Evolutionary conservation across 352 stramenopile species (phyloP).

Genomic region (Phytophthora foliorum): DNA sequence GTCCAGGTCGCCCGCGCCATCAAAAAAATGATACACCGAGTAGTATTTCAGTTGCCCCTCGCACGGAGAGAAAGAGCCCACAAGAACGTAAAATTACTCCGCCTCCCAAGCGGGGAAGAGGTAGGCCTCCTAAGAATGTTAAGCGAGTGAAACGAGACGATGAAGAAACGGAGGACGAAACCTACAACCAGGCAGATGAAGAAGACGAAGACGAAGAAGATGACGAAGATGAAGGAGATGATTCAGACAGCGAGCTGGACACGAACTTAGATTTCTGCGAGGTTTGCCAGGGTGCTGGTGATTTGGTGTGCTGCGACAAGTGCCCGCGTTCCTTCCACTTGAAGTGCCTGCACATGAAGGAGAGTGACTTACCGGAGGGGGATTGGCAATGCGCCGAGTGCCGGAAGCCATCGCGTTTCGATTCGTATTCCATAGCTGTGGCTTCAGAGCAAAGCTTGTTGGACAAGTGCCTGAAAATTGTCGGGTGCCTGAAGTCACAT

Average conservation of each 20-base stretch:
- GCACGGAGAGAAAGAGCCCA: conserved; percentile 16
- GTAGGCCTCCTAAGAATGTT: conserved; percentile 25
- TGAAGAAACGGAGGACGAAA: conserved; percentile 30
- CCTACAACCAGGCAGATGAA: conserved; percentile 29
- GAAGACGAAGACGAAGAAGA: conserved; percentile 28
- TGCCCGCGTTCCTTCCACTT: conserved; percentile 94
- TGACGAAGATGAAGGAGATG: conserved; percentile 32
- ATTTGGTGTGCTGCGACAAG: conserved; percentile 92
- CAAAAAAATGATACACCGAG: not conserved
- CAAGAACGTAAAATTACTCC: conserved; percentile 16
- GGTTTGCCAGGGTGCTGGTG: conserved; percentile 84
- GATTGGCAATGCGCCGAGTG: conserved; percentile 87
- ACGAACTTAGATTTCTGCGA: conserved; percentile 88
- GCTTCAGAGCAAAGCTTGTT: conserved; percentile 59
- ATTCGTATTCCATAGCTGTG: conserved; percentile 56
- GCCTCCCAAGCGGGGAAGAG: conserved; percentile 30
- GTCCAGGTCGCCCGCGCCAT: conserved; percentile 16
- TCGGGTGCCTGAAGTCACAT: conserved; percentile 76
- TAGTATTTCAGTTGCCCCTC: conserved; percentile 2
- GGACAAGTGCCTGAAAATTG: conserved; percentile 75
- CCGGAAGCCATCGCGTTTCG: conserved; percentile 77
- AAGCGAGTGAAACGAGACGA: conserved; percentile 28
- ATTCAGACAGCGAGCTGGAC: conserved; percentile 72
- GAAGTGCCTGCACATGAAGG: conserved; percentile 80
- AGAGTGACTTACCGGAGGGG: conserved; percentile 80